Percentiles rank a stretch among this genome's conserved stretches.
phyloP scores from a whole-genome alignment of 495 filamentous ascomycete genomes.

The Penicillium waksmanii region DNA sequence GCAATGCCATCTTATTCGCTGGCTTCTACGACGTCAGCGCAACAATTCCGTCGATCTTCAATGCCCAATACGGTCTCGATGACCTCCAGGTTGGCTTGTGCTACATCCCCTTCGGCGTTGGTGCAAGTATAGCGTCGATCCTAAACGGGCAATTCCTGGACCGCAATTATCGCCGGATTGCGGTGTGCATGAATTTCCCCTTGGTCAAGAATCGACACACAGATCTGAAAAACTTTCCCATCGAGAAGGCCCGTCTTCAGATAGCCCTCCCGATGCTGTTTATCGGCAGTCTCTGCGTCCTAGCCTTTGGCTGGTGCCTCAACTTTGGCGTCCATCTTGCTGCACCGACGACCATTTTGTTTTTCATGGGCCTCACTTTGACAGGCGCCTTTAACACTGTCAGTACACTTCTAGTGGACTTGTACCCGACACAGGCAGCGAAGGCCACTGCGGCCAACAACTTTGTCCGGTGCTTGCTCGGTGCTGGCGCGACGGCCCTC shows the following conservation, averaged over 20 bases:
- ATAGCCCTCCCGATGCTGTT: conserved; percentile 48
- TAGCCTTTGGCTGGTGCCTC: conserved; percentile 45
- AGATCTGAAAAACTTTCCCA: conserved; percentile 61
- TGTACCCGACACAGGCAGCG: conserved; percentile 62
- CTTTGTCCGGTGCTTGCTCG: conserved; percentile 66
- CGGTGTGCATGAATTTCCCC: conserved; percentile 43
- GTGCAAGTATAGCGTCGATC: conserved; percentile 80
- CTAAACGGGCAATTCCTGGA: conserved; percentile 81
- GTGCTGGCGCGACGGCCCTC: conserved; percentile 66
- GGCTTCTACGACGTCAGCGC: conserved; percentile 43
- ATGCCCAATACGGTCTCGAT: conserved; percentile 46
- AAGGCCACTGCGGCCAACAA: conserved; percentile 75
- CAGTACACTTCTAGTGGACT: conserved; percentile 65
- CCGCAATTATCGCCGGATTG: conserved; percentile 48
- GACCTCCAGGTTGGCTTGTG: conserved; percentile 55
- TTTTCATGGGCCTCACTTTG: conserved; percentile 59
- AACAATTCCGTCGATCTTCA: conserved; percentile 48
- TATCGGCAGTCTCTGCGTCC: conserved; percentile 38
- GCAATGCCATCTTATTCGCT: conserved; percentile 51
- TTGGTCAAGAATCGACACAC: conserved; percentile 54
- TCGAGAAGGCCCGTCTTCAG: conserved; percentile 65
- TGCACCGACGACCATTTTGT: conserved; percentile 57
- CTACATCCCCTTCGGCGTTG: conserved; percentile 50
- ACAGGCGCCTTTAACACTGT: conserved; percentile 62
- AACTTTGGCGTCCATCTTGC: conserved; percentile 43